Base-by-base conservation (phyloP, 2,329 filamentous ascomycete genomes). In the Monosporascus sp. region DNA sequence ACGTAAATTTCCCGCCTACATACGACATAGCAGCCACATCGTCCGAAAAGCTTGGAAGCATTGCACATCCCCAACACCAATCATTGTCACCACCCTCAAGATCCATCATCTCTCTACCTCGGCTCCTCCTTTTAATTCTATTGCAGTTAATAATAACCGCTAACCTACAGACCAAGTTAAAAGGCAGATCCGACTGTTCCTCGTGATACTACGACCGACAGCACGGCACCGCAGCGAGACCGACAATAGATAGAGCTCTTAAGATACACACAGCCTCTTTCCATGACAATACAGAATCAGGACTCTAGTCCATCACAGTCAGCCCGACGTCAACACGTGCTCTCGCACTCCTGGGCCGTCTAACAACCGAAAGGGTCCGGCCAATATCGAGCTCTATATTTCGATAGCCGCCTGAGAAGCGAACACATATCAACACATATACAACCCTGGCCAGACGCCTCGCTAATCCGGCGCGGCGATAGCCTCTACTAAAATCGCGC, bases 401-500 rank as follows among this genome's bases (percentile, higher is more conserved):
- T 14, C 43, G 11, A 39, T 51, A 51, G 24, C 48, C 43, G 39
- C 27, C 47, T 35, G 15, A 7, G 8, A 41, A 50, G 15, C 38
- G 31, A 35, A 46, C 24, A 45, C 37, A 49, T 45, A 18, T 27
- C 9, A 47, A 9, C 45, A 37, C 51, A 49, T 20, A 56, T 35
- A 52, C 55, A 59, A 55, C 51, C 58, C 63, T 64, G 66, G 64
- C 63, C 59, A 61, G 59, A 59, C 59, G 64, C 65, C 63, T 65
- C 64, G 65, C 60, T 66, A 50, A 51, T 54, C 60, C 58, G 64
- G 65, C 65, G 67, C 64, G 66, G 67, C 65, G 61, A 57, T 55
- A 64, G 66, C 66, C 66, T 66, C 64, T 61, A 64, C 70, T 65
- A 66, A 46, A 18, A 25, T 71, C 72, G 75, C 72, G 70, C 75